Conservation (phyloP, 2,329 filamentous ascomycete genomes). For the Furcasterigmium furcatum region DNA sequence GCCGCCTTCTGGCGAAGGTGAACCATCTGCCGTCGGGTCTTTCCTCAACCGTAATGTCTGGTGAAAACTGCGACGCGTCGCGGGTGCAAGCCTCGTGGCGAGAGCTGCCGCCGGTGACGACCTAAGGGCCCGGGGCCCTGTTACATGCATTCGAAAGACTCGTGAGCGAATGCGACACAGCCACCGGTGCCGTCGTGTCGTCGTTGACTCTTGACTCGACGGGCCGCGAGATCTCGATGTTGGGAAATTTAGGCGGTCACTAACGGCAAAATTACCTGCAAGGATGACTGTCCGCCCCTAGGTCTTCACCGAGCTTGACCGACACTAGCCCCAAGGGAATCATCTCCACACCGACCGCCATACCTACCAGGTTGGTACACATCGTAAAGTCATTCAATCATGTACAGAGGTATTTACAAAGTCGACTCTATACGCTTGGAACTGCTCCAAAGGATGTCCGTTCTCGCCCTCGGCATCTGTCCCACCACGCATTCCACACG, state of each 20-base stretch:
- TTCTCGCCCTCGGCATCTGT: background rate
- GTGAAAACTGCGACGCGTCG: slow-evolving; percentile 10
- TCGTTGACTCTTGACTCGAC: background rate
- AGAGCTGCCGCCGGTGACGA: slow-evolving; percentile 12
- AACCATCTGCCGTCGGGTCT: slow-evolving; percentile 8
- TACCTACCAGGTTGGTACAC: too few species aligned
- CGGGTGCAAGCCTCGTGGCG: slow-evolving; percentile 1
- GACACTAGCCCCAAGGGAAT: too few species aligned
- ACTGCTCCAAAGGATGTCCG: too few species aligned
- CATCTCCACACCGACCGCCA: too few species aligned
- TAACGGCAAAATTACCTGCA: background rate
- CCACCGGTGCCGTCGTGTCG: background rate
- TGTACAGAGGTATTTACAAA: too few species aligned
- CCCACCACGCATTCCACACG: slow-evolving; percentile 3
- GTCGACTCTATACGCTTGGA: too few species aligned
- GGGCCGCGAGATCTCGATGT: background rate
- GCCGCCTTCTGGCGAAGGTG: slow-evolving; percentile 8
- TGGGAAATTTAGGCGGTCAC: background rate
- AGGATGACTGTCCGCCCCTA: too few species aligned
- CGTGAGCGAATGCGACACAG: background rate
- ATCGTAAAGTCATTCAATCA: too few species aligned
- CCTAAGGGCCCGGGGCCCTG: slow-evolving; percentile 18
- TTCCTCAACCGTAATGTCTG: slow-evolving; percentile 10
- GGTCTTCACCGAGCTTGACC: background rate
- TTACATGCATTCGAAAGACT: slow-evolving; percentile 19